Percentiles rank a stretch among this genome's conserved stretches.
phyloP scores from a whole-genome alignment of 2,329 filamentous ascomycete species.

The Alternaria solani region DNA sequence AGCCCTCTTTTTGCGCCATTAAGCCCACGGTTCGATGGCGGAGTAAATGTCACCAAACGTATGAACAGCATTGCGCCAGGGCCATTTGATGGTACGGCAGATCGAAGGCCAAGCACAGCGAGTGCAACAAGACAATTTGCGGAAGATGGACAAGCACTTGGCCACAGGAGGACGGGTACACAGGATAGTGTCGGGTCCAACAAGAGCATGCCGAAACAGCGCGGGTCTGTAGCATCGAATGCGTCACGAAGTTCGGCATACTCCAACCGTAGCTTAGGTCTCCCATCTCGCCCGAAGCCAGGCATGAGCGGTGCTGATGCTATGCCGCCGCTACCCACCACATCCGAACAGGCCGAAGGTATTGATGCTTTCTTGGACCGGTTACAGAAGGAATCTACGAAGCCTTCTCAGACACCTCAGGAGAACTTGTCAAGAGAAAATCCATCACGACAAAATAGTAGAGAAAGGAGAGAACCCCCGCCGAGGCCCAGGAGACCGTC shows the following conservation, averaged over 20 bases:
- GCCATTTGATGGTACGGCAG: slow-evolving; percentile 64
- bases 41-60: slow-evolving; percentile 63
- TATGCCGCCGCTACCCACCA: slow-evolving; percentile 33
- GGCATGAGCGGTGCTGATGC: slow-evolving; percentile 22
- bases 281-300: slow-evolving; percentile 36
- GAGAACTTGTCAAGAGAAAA: slow-evolving; percentile 28
- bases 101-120: slow-evolving; percentile 44
- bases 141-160: slow-evolving; percentile 36
- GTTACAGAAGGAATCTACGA: slow-evolving; percentile 45
- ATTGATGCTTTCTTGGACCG: slow-evolving; percentile 51
- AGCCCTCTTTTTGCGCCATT: slow-evolving; percentile 56
- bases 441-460: slow-evolving; percentile 34
- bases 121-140: slow-evolving; percentile 43
- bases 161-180: slow-evolving; percentile 48
- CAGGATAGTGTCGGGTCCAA: slow-evolving; percentile 43
- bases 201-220: slow-evolving; percentile 37
- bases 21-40: slow-evolving; percentile 57
- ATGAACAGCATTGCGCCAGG: slow-evolving; percentile 73
- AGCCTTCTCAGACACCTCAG: slow-evolving; percentile 22
- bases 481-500: slow-evolving; percentile 37
- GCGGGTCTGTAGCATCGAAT: slow-evolving; percentile 41
- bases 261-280: slow-evolving; percentile 37
- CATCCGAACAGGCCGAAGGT: slow-evolving; percentile 39
- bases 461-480: slow-evolving; percentile 28
- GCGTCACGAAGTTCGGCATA: slow-evolving; percentile 43